Percentiles rank a stretch among this genome's conserved stretches.
Conservation (phyloP, 2,329 filamentous ascomycete genomes). For the Pseudocercospora crystallina region DNA sequence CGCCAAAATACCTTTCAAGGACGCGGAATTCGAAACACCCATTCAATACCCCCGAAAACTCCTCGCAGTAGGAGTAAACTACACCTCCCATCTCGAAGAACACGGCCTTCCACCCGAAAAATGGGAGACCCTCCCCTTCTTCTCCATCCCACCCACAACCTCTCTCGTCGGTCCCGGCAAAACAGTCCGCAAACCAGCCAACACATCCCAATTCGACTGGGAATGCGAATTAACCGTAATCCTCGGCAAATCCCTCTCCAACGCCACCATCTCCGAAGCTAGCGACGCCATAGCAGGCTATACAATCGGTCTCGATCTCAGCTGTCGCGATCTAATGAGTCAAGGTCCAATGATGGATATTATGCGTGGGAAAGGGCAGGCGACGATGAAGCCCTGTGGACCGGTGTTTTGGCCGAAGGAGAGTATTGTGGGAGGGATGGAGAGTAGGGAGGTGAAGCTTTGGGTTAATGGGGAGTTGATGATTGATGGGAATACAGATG, state of each 20-base stretch:
- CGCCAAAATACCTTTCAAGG: no score
- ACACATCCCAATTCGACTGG: slow-evolving; percentile 3
- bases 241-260: neutral
- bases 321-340: neutral
- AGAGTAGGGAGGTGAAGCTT: neutral
- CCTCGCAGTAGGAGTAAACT: slow-evolving; percentile 2
- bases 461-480: slow-evolving; percentile 1
- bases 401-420: slow-evolving; percentile 1
- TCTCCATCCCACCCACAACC: slow-evolving; percentile 1
- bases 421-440: neutral
- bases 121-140: slow-evolving; percentile 6
- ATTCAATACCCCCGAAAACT: slow-evolving; percentile 2
- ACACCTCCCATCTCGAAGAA: slow-evolving; percentile 1
- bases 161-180: slow-evolving; percentile 1
- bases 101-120: slow-evolving; percentile 1
- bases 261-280: neutral
- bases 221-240: slow-evolving; percentile 3
- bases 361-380: slow-evolving; percentile 5
- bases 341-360: neutral
- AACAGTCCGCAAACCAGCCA: neutral
- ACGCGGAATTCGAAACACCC: neutral
- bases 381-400: neutral
- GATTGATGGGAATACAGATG: slow-evolving; percentile 1
- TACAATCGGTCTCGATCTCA: slow-evolving; percentile 4
- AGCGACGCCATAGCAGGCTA: slow-evolving; percentile 4